Percentiles rank a stretch among this genome's conserved stretches.
Conservation (phyloP, 164 flowering plant species). For the Paratinospora sagittata region DNA sequence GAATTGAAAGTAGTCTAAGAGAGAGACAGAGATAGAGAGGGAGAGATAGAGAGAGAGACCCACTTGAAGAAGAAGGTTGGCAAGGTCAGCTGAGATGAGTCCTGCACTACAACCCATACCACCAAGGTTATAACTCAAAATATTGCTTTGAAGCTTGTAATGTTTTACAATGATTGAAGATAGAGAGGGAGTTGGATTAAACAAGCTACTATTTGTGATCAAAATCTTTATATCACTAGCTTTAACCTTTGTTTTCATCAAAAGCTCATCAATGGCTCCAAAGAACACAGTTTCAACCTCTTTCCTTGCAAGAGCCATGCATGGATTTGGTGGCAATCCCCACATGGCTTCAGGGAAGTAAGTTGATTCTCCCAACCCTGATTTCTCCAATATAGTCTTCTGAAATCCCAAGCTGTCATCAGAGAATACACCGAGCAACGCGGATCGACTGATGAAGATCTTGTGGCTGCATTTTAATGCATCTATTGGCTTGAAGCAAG, state of each 20-base stretch:
- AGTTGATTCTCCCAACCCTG: conserved; percentile 10
- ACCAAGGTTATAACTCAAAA: conserved; percentile 11
- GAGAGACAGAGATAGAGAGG: no score
- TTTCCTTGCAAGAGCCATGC: conserved; percentile 11
- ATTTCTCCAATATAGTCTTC: conserved; percentile 11
- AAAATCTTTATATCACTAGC: conserved; percentile 8
- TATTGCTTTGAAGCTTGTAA: conserved; percentile 3
- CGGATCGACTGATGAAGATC: conserved; percentile 2
- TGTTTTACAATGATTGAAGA: conserved; percentile 8
- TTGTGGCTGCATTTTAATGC: conserved; percentile 6
- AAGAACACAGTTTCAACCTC: conserved; percentile 9
- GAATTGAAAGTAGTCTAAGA: no score
- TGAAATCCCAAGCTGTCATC: conserved; percentile 13
- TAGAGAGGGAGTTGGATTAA: conserved; percentile 10
- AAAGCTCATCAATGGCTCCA: conserved; percentile 12
- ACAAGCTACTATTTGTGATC: conserved; percentile 10
- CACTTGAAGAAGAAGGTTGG: conserved; percentile 12
- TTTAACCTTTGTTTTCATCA: conserved; percentile 8
- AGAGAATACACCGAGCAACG: conserved; percentile 2
- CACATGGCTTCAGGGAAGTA: conserved; percentile 14
- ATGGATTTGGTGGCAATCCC: conserved; percentile 12
- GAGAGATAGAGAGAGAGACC: conserved; percentile 1
- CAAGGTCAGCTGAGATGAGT: conserved; percentile 13
- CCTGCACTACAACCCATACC: conserved; percentile 17
- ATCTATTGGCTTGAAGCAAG: conserved; percentile 7